Evolutionary conservation across 2,329 filamentous ascomycete species (phyloP).

Genomic region (Cercospora sp.): DNA sequence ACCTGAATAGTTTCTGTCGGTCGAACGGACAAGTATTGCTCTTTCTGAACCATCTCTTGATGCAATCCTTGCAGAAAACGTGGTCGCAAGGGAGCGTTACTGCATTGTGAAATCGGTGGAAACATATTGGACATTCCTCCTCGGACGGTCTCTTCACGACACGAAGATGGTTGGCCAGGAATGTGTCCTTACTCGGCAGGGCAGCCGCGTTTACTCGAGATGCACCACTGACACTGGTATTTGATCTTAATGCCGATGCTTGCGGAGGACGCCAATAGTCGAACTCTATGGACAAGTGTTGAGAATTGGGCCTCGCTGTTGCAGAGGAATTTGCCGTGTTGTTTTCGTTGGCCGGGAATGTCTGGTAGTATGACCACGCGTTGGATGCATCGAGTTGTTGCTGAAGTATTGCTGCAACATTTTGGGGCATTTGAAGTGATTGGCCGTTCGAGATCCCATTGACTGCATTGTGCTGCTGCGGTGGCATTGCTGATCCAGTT

Average conservation of each 20-base stretch:
- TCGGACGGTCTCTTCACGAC: neutral
- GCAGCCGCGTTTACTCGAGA: neutral
- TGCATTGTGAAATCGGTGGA: neutral
- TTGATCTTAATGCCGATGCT: neutral
- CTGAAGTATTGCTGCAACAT: neutral
- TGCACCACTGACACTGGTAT: neutral
- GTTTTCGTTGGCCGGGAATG: neutral
- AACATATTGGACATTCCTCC: slow-evolving; percentile 4
- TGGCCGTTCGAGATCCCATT: neutral
- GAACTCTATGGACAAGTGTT: neutral
- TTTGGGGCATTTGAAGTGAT: neutral
- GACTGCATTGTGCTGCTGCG: neutral
- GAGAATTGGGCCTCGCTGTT: neutral
- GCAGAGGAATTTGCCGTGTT: neutral
- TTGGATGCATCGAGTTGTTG: neutral
- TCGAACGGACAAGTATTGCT: slow-evolving; percentile 6
- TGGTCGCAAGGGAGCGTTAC: slow-evolving; percentile 5
- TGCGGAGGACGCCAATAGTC: neutral
- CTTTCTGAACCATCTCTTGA: neutral
- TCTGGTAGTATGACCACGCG: neutral
- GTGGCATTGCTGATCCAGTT: neutral
- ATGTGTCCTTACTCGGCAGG: neutral
- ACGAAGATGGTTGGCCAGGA: neutral
- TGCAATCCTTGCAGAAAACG: slow-evolving; percentile 4
- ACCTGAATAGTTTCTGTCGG: neutral